Base-by-base conservation (phyloP, 441 rosid genomes). In the Monsonia emarginata region DNA sequence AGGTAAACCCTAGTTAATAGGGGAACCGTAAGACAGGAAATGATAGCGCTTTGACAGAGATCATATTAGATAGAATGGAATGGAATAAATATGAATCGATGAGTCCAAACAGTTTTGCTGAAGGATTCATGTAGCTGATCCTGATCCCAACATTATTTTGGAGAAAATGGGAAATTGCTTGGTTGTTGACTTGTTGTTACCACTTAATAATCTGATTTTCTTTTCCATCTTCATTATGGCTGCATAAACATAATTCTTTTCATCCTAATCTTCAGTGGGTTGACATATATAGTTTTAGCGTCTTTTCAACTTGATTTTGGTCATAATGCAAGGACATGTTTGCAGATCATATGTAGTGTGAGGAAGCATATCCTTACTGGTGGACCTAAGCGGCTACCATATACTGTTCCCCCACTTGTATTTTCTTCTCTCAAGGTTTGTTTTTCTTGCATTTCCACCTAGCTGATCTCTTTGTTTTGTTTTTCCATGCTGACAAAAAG, bases 351-450 rank as follows among this genome's bases (percentile, higher is more conserved):
- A 71, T 74, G 77, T 77, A 76, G 81, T 3, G 84, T 92, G 75
- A 85, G 78, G 89, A 88, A 86, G 82, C 89, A 88, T 75, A 79
- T 90, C 69, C 76, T 90, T 82, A 76, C 81, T 25, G 98, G 97
- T 69, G 97, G 98, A 48, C 88, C 89, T 68, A 90, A 76, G 79
- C 91, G 95, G 30, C 81, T 93, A 14, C 88, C 96, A 44, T 84
- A 83, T 73, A 93, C 96, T 21, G 80, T 90, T 78, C 93, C 97
- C 72, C 87, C 98, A 2, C 90, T 93, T 74, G 86, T 93, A 61
- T 86, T 85, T 79, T 88, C 93, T 11, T 78, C 90, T 74, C 90
- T 94, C 60, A 90, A 94, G 97, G 98, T 94, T 67, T 75, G 96
- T 94, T 67, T 75, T 57, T 62, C 65, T 66, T 70, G 50, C 63